Conservation (phyloP, 2,329 filamentous ascomycete genomes). For the Nemania diffusa region DNA sequence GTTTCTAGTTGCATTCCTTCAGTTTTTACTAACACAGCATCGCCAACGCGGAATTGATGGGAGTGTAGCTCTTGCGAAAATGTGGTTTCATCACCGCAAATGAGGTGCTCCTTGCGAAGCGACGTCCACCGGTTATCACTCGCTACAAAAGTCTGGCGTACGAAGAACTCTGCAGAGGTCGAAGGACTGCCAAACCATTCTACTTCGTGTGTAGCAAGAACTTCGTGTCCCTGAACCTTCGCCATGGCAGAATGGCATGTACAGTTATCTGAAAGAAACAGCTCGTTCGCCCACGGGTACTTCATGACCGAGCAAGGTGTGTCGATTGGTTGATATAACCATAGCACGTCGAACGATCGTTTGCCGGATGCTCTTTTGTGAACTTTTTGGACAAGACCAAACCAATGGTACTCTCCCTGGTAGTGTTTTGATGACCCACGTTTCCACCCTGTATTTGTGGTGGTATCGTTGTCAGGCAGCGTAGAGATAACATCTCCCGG, state of each 20-base stretch:
- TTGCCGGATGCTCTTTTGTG: slow-evolving; percentile 50
- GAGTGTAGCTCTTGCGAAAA: slow-evolving; percentile 23
- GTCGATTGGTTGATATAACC: slow-evolving; percentile 77
- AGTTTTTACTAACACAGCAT: slow-evolving; percentile 65
- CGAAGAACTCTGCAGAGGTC: slow-evolving; percentile 66
- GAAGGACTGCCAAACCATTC: slow-evolving; percentile 65
- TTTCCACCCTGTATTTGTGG: slow-evolving; percentile 66
- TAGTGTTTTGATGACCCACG: slow-evolving; percentile 57
- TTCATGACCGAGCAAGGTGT: slow-evolving; percentile 74
- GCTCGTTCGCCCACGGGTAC: slow-evolving; percentile 77
- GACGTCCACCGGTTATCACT: slow-evolving; percentile 70
- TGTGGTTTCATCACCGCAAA: slow-evolving; percentile 56
- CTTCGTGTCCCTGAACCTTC: slow-evolving; percentile 63
- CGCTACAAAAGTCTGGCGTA: slow-evolving; percentile 75
- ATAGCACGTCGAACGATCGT: slow-evolving; percentile 70
- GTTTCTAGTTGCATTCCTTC: slow-evolving; percentile 62
- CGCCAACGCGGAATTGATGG: slow-evolving; percentile 59
- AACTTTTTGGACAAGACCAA: slow-evolving; percentile 73
- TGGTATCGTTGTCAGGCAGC: slow-evolving; percentile 56
- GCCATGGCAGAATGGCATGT: slow-evolving; percentile 62
- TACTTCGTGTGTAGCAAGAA: slow-evolving; percentile 67
- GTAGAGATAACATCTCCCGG: slow-evolving; percentile 63
- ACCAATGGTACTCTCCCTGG: slow-evolving; percentile 68
- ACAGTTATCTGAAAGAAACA: slow-evolving; percentile 82
- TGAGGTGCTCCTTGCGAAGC: slow-evolving; percentile 64